A percentile compares a stretch with the other conserved stretches of the same genome.
phyloP scores from a whole-genome alignment of 495 filamentous ascomycete species.

The Hypoxylon perforatum region DNA sequence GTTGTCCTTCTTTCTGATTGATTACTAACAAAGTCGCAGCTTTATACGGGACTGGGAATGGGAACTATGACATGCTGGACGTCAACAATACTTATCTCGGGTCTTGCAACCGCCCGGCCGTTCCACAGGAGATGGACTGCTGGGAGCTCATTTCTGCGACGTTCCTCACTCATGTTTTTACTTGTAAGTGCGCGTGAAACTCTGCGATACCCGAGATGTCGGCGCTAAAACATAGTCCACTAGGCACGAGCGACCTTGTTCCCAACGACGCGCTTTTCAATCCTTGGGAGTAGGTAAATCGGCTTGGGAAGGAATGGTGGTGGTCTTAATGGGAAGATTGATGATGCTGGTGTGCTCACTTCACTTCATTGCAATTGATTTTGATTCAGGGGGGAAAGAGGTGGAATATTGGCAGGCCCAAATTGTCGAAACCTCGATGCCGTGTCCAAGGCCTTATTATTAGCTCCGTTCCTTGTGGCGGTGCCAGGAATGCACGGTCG shows the following conservation, averaged over 20 bases:
- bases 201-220: background rate
- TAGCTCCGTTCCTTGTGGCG: too few relatives aligned
- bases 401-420: too few relatives aligned
- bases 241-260: slow-evolving; percentile 29
- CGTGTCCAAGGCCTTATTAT: too few relatives aligned
- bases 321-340: background rate
- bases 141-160: slow-evolving; percentile 31
- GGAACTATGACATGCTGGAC: slow-evolving; percentile 35
- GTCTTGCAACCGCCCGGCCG: slow-evolving; percentile 26
- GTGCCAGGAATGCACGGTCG: too few relatives aligned
- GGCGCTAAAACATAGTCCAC: slow-evolving; percentile 1
- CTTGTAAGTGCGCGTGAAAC: slow-evolving; percentile 27
- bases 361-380: slow-evolving; percentile 3
- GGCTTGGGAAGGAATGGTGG: background rate
- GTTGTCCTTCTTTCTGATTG: background rate
- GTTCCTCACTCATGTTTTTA: slow-evolving; percentile 35
- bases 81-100: slow-evolving; percentile 40
- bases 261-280: slow-evolving; percentile 31
- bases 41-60: slow-evolving; percentile 26
- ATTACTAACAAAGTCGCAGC: slow-evolving; percentile 22
- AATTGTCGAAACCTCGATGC: too few relatives aligned
- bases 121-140: slow-evolving; percentile 39
- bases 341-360: slow-evolving; percentile 2
- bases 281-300: slow-evolving; percentile 2
- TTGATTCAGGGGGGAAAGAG: background rate